Evolutionary conservation across 805 yeast genomes (phyloP).

Genomic region (Sungouiella blattae): DNA sequence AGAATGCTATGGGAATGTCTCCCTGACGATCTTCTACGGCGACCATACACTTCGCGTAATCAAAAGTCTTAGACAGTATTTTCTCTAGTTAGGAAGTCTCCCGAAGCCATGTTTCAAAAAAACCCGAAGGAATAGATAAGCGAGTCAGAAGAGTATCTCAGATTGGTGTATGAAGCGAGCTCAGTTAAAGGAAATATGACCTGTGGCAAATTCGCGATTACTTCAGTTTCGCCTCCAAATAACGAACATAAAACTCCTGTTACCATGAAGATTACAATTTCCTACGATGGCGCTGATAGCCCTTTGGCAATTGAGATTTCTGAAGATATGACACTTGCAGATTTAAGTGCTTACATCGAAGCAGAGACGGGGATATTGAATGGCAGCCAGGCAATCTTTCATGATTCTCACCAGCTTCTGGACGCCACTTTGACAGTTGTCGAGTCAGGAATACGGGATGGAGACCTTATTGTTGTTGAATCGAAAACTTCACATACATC

Average conservation of each 20-base stretch:
- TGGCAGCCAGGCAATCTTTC: conserved; percentile 44
- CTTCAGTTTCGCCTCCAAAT: no score
- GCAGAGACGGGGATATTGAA: conserved; percentile 60
- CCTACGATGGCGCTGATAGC: conserved; percentile 18
- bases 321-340: conserved; percentile 58
- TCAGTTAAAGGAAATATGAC: no score
- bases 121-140: no score
- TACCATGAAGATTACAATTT: conserved; percentile 18
- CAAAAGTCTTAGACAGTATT: no score
- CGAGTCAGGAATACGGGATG: conserved; percentile 48
- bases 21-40: no score
- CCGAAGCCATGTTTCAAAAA: no score
- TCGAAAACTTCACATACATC: conserved; percentile 3
- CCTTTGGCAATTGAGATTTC: conserved; percentile 58
- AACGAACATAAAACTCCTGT: neutral
- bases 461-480: conserved; percentile 53
- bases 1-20: no score
- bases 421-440: conserved; percentile 36
- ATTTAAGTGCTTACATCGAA: conserved; percentile 69
- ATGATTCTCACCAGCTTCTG: conserved; percentile 42
- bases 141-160: no score
- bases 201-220: conserved; percentile 2
- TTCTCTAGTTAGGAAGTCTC: no score
- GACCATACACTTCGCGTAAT: no score
- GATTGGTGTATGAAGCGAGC: no score